Evolutionary conservation across 2,329 filamentous ascomycete genomes (phyloP), one percentile per base, ranked within the genome.

Genomic region (Pseudovirgaria hyperparasitica): DNA sequence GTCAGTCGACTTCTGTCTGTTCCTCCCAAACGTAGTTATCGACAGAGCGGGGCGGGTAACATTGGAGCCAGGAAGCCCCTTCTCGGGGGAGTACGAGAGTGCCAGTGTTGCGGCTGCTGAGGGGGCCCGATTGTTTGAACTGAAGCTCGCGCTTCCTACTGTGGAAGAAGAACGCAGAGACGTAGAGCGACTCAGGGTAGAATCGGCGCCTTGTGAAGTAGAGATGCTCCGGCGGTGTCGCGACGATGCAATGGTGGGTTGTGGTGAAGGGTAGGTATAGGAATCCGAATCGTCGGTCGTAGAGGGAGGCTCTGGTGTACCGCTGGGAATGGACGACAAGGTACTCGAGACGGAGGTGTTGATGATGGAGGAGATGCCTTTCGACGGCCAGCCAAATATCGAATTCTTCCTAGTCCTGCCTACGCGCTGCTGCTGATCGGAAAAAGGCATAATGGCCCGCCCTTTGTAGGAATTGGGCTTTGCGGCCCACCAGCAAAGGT

Each of bases 141-240:
- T 46, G 31, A 46, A 36, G 19, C 36, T 31, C 26, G 48, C 40
- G 38, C 33, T 32, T 34, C 29, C 24, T 23, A 44, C 46, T 24
- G 36, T 32, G 25, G 41, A 45, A 36, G 44, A 54, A 26, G 54
- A 55, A 32, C 55, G 53, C 16, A 60, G 43, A n/a, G 54, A 59
- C 31, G 53, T 50, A 27, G 47, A 46, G 18, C 55, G 40, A 16
- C 55, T 50, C 34, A 60, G 37, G 33, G 44, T 47, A 29, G 51
- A 41, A 36, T 53, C 46, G 34, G 56, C 34, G 33, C 57, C 55
- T 12, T 47, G 46, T 11, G 45, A 49, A 15, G 37, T 40, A 14
- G 49, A 48, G 32, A 52, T 43, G 42, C 42, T 48, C 9, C 19
- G 19, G 19, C 19, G 19, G 34, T 51, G 48, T 16, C 48, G 40